Evolutionary conservation across 2,329 filamentous ascomycete species (phyloP).

Genomic region (Davidsoniella eucalypti): DNA sequence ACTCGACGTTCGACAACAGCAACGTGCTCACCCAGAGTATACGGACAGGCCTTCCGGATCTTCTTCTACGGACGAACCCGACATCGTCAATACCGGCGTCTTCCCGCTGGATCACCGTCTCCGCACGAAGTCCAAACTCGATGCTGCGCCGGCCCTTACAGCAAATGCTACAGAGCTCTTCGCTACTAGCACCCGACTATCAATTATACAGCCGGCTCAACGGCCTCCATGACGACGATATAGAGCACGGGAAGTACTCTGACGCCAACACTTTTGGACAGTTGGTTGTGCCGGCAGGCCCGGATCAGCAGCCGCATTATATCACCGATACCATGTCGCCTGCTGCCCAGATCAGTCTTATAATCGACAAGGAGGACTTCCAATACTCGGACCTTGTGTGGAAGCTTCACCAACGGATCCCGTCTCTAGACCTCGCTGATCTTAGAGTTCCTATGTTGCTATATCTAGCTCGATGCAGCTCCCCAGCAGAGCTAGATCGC

Average conservation of each 20-base stretch:
- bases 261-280: not conserved
- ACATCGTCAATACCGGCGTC: not conserved
- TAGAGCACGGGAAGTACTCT: conserved; percentile 3
- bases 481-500: conserved; percentile 10
- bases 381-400: conserved; percentile 10
- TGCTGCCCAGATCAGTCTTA: not conserved
- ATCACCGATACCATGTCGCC: conserved; percentile 1
- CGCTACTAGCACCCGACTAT: conserved; percentile 6
- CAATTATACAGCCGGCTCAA: conserved; percentile 1
- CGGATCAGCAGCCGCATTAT: conserved; percentile 10
- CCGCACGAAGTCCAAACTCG: not conserved
- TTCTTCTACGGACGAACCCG: not conserved
- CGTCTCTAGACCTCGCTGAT: not conserved
- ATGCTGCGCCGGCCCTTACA: not conserved
- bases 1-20: not conserved
- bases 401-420: conserved; percentile 5
- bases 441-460: conserved; percentile 6
- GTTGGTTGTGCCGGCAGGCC: conserved; percentile 4
- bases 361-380: conserved; percentile 10
- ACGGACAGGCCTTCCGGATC: not conserved
- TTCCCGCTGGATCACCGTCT: conserved; percentile 2
- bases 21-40: not conserved
- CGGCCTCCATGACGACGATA: not conserved
- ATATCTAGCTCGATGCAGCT: conserved; percentile 11
- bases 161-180: not conserved